These are phyloP conservation scores for Leptomonas seymouri DNA, from an alignment of 208 protist species.

Conservation along the genomic window DNA sequence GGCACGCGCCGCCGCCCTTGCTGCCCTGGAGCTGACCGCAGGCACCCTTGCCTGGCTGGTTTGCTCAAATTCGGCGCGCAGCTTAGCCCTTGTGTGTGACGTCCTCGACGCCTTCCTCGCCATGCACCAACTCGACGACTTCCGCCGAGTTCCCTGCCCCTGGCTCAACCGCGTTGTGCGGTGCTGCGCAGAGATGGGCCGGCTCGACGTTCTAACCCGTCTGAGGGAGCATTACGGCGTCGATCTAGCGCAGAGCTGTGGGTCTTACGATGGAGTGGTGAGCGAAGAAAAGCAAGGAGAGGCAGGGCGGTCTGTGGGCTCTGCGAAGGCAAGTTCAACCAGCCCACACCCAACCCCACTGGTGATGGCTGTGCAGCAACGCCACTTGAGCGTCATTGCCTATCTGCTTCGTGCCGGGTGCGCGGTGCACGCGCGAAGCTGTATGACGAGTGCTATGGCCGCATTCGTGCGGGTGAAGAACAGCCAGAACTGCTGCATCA, in stretches of 20 bases:
- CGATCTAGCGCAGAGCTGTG: conserved; percentile 27
- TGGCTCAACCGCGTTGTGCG: conserved; percentile 53
- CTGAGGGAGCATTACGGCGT: conserved; percentile 48
- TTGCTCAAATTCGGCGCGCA: not conserved
- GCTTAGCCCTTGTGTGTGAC: conserved; percentile 23
- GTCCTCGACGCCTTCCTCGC: conserved; percentile 30
- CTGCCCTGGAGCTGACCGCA: conserved; percentile 13
- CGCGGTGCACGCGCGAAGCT: conserved; percentile 29
- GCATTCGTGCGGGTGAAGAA: conserved; percentile 26
- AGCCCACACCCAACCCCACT: conserved; percentile 19
- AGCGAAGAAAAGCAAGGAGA: not conserved
- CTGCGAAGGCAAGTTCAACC: no score
- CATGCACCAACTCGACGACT: conserved; percentile 23
- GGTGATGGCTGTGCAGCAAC: conserved; percentile 40
- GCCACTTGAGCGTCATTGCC: conserved; percentile 41
- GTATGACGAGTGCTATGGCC: conserved; percentile 23
- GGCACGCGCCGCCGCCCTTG: conserved; percentile 5
- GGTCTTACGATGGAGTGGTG: no score
- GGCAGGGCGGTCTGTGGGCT: no score
- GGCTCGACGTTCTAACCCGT: conserved; percentile 44
- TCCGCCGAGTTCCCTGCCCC: conserved; percentile 24
- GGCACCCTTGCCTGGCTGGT: conserved; percentile 20
- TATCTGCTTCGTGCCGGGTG: conserved; percentile 58
- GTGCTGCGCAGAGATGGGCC: conserved; percentile 42
- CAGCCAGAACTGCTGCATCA: conserved; percentile 37